Evolutionary conservation across 257 asterid genomes (phyloP), one percentile per base, ranked within the genome.

Genomic region (Solanum sejunctum): DNA sequence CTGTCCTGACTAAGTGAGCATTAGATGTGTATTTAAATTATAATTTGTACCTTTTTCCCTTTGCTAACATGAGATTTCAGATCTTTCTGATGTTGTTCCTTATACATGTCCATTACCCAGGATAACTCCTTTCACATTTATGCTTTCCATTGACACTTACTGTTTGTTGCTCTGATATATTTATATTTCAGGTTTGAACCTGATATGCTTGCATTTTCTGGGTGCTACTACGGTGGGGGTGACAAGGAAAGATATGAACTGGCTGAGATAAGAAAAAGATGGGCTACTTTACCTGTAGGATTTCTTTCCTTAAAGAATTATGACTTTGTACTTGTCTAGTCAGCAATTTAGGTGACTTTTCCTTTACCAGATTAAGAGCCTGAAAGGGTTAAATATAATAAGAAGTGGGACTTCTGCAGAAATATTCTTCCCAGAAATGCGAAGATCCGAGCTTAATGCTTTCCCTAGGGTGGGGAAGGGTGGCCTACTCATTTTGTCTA

Each of bases 171-270:
- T 69, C 84, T 54, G 57, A 52, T 66, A 47, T 85, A 28, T 80
- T 51, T 58, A 18, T 83, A 21, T 83, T 71, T 51, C 92, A 90
- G 93, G 87, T 90, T 90, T 83, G 93, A 90, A 88, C 93, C 93
- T 43, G 93, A 90, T 87, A 90, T 90, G 93, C 86, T 90, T 20
- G 93, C 93, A 32, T 90, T 90, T 82, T 90, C 93, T 45, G 93
- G 93, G 26, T 90, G 93, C 84, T 90, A 88, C 84, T 90, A 87
- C 57, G 93, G 93, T 52, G 93, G 91, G 80, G 91, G 93, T 85
- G 93, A 90, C 49, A 83, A 87, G 57, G 92, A 88, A 83, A 86
- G 91, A 84, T 55, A 87, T 13, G 92, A 90, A 43, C 87, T 90
- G 47, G 87, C 88, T 47, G 91, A 88, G 86, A 90, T 90, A 87